Base-by-base conservation (phyloP, 2,329 filamentous ascomycete genomes). In the Talaromyces albobiverticillius region DNA sequence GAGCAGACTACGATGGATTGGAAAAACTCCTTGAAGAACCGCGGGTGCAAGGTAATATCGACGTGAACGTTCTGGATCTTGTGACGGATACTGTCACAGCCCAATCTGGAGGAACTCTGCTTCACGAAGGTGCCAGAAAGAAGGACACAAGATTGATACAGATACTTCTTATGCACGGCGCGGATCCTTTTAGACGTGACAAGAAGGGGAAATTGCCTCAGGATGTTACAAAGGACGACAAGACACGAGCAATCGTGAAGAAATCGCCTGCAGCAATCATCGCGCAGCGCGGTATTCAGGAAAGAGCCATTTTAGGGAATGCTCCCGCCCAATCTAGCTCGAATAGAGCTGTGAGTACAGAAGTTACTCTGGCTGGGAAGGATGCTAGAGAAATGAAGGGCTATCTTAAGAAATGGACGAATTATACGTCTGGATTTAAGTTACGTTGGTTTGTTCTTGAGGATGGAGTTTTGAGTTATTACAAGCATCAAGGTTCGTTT, bases 371-470 rank as follows among this genome's bases (percentile, higher is more conserved):
- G 55, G 88, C 88, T 23, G 87, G 88, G 14, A 91, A 93, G 61
- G 94, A 99, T 67, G 88, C 89, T 16, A 83, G 92, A 46, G 93
- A 97, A 73, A 97, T 99, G 89, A 96, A 95, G 76, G 94, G 94
- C 6, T 99, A 97, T 70, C 79, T 99, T 54, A 97, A 96, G 76
- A 99, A 99, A 71, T 99, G 94, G 94, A 99, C 94, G 46, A 99
- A 99, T 70, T 99, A 99, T 70, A 92, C 93, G 20, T 92, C 89
- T 67, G 94, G 94, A 8, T 99, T 96, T 76, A 96, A 99, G 75
- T 73, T 99, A 59, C 82, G 94, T 57, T 99, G 93, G 92, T 99
- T 99, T 68, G 94, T 97, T 13, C 82, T 99, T 8, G 94, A 99
- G 69, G 94, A 99, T 68, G 94, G 94, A 11, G 93, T 99, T 11